phyloP scores from a whole-genome alignment of 2,329 filamentous ascomycete species.

The Aspergillus nomiae region DNA sequence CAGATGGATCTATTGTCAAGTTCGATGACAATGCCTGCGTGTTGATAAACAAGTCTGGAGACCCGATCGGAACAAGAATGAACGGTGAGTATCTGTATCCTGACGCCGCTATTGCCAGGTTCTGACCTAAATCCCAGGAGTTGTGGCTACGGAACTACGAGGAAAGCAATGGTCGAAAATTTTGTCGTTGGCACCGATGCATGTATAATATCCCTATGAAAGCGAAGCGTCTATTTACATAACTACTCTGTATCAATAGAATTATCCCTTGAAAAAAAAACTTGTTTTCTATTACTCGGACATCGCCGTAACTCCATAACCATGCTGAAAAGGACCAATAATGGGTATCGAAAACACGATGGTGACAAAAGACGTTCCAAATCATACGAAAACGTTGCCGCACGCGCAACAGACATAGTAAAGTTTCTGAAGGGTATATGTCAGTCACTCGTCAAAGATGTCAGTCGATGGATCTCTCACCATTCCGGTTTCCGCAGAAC shows the following conservation, averaged over 20 bases:
- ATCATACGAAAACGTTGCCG: constrained; percentile 73
- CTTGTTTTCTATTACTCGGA: constrained; percentile 15
- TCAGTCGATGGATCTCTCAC: constrained; percentile 56
- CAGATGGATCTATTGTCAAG: constrained; percentile 84
- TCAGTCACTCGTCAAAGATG: constrained; percentile 15
- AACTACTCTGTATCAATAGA: constrained; percentile 35
- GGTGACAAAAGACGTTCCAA: constrained; percentile 16
- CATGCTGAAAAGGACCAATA: constrained; percentile 18
- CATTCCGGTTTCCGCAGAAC: constrained; percentile 97
- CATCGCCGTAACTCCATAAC: constrained; percentile 26
- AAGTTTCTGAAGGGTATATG: constrained; percentile 65
- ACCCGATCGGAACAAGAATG: constrained; percentile 89
- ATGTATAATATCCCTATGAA: constrained; percentile 57
- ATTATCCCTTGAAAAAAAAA: background rate
- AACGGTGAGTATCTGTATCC: constrained; percentile 59
- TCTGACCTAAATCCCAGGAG: constrained; percentile 53
- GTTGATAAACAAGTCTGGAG: constrained; percentile 92
- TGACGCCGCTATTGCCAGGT: background rate
- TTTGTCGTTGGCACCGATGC: constrained; percentile 86
- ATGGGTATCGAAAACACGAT: constrained; percentile 35
- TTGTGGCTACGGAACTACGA: constrained; percentile 86
- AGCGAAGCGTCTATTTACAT: constrained; percentile 30
- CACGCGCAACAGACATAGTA: constrained; percentile 95
- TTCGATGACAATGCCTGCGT: constrained; percentile 99
- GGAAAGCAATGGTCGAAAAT: constrained; percentile 99